Evolutionary conservation across 306 rosid genomes (phyloP), one percentile per base, ranked within the genome.

Genomic region (Urtica urens): DNA sequence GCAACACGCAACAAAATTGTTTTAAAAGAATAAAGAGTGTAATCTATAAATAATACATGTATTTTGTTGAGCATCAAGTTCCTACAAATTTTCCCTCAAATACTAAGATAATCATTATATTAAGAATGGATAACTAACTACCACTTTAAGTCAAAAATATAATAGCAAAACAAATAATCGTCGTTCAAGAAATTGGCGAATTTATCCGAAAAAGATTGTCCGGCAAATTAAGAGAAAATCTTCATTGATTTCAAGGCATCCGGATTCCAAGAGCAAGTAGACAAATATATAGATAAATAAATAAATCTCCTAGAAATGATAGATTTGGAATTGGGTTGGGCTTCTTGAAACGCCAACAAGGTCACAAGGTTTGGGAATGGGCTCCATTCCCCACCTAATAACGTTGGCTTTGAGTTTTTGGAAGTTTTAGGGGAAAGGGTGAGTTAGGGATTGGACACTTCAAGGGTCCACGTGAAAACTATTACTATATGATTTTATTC

Each of bases 341-440:
- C 55, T 42, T 19, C 5, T 27, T 4, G 20, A 17, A 18, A 10
- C 14, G 10, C 31, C 17, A 20, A 12, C 1, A 49, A 9, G 12
- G 8, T 17, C 6, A 4, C 13, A 12, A 42, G 28, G 46, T 38
- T 49, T 33, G 16, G 49, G 42, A 33, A 34, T 18, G 38, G 62
- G 58, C 55, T 61, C 42, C 54, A 54, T 53, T 47, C 45, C 24
- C 33, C 37, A 68, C 82, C 74, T 74, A 68, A 65, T 51, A 50
- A 23, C 51, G 55, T 38, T 46, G 69, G 70, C 74, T 68, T 63
- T 40, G 47, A 69, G 82, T 58, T 45, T 61, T 79, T 75, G 82
- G 72, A 71, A 62, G 55, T 62, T 67, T 43, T 49, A 4, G 14
- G 29, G 33, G 38, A 23, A 29, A 34, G 7, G 25, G 27, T 64